These are phyloP conservation scores for Pelagomonas calceolata DNA, from an alignment of 108 stramenopile genomes.

Conservation along the genomic window DNA sequence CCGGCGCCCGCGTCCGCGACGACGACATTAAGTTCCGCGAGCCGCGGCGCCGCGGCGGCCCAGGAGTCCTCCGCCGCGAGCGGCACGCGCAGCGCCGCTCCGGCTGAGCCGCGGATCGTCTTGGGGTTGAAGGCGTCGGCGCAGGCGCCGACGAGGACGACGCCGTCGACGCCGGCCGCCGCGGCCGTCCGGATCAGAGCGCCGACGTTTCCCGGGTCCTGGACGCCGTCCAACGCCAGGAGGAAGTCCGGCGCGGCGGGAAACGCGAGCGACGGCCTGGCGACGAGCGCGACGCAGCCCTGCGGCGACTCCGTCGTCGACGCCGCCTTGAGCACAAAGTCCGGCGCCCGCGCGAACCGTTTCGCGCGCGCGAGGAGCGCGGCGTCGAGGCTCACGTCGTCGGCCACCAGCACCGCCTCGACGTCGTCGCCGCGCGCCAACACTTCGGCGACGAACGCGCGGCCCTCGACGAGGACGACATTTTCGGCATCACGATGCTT, in stretches of 20 bases:
- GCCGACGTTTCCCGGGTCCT: constrained; percentile 62
- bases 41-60: constrained; percentile 4
- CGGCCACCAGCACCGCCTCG: not conserved
- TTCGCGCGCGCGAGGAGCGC: not conserved
- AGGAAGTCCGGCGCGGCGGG: constrained; percentile 22
- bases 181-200: constrained; percentile 58
- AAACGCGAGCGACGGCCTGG: constrained; percentile 17
- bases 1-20: not conserved
- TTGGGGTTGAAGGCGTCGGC: constrained; percentile 73
- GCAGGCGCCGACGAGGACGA: constrained; percentile 57
- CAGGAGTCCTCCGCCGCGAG: constrained; percentile 28
- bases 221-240: constrained; percentile 61
- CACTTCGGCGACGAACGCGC: not conserved
- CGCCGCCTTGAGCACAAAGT: constrained; percentile 38
- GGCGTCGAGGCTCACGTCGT: not conserved
- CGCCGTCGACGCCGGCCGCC: constrained; percentile 56
- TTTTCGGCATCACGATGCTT: not conserved
- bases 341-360: not conserved
- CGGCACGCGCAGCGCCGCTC: constrained; percentile 64
- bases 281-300: constrained; percentile 61
- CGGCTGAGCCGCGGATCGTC: constrained; percentile 63
- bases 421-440: not conserved
- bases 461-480: not conserved
- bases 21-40: not conserved
- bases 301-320: constrained; percentile 63